Evolutionary conservation across 2,329 filamentous ascomycete genomes (phyloP).

Genomic region (Sclerotinia trifoliorum): DNA sequence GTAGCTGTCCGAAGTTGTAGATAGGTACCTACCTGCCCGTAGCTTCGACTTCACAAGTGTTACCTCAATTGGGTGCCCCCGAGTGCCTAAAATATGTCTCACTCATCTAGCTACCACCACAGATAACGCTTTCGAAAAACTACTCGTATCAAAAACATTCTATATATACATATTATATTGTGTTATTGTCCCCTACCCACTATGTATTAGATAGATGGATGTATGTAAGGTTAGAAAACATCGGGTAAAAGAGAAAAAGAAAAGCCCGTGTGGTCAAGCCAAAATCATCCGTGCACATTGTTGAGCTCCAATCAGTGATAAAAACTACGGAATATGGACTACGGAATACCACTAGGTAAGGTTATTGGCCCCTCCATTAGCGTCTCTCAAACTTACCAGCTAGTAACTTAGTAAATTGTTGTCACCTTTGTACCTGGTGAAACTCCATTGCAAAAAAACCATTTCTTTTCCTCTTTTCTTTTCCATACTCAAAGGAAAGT

Average conservation of each 20-base stretch:
- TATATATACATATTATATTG: too few relatives aligned
- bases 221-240: too few relatives aligned
- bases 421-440: slow-evolving; percentile 5
- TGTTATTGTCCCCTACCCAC: too few relatives aligned
- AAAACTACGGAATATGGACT: too few relatives aligned
- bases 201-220: too few relatives aligned
- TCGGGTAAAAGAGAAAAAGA: too few relatives aligned
- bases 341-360: too few relatives aligned
- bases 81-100: not conserved
- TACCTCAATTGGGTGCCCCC: not conserved
- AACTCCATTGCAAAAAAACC: slow-evolving; percentile 16
- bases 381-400: slow-evolving; percentile 1
- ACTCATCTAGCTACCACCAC: not conserved
- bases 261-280: too few relatives aligned
- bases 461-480: slow-evolving; percentile 24
- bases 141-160: not conserved
- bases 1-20: not conserved
- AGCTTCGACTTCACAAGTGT: not conserved
- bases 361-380: slow-evolving; percentile 8
- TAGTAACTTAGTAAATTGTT: not conserved
- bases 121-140: not conserved
- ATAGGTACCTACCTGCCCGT: too few relatives aligned
- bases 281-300: not conserved
- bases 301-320: not conserved
- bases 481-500: slow-evolving; percentile 20